Evolutionary conservation across 306 rosid species (phyloP).

Genomic region (Trifolium repens): DNA sequence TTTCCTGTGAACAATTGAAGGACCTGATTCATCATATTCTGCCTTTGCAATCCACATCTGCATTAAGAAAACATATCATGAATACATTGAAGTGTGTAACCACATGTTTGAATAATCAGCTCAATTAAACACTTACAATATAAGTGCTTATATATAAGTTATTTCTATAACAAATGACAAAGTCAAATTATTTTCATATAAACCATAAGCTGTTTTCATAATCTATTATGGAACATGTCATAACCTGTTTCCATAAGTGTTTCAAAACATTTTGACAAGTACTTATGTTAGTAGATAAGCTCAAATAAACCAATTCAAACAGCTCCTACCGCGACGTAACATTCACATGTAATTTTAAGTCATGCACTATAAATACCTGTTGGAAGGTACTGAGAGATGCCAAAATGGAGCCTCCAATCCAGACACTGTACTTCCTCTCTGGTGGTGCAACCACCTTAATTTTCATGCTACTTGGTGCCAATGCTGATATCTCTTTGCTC

Average conservation of each 20-base stretch:
- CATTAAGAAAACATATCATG: constrained; percentile 27
- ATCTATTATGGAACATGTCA: not conserved
- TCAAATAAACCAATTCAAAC: no score
- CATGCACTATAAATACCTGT: constrained; percentile 68
- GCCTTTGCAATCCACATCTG: constrained; percentile 99
- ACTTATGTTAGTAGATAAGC: no score
- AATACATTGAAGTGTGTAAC: not conserved
- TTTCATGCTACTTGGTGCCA: constrained; percentile 97
- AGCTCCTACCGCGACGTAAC: no score
- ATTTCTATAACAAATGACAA: not conserved
- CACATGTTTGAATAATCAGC: not conserved
- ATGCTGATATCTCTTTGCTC: constrained; percentile 96
- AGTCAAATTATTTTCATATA: no score
- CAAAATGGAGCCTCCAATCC: constrained; percentile 98
- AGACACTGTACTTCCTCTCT: constrained; percentile 95
- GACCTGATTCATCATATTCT: constrained; percentile 95
- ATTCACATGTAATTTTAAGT: not conserved
- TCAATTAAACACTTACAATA: not conserved
- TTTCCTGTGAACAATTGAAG: constrained; percentile 97
- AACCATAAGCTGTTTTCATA: not conserved
- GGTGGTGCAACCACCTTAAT: constrained; percentile 98
- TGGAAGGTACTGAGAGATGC: constrained; percentile 99
- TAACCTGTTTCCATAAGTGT: no score
- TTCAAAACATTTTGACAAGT: no score
- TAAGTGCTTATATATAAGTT: not conserved